Evolutionary conservation across 768 basidiomycete genomes (phyloP).

Genomic region (Tremella fuciformis): DNA sequence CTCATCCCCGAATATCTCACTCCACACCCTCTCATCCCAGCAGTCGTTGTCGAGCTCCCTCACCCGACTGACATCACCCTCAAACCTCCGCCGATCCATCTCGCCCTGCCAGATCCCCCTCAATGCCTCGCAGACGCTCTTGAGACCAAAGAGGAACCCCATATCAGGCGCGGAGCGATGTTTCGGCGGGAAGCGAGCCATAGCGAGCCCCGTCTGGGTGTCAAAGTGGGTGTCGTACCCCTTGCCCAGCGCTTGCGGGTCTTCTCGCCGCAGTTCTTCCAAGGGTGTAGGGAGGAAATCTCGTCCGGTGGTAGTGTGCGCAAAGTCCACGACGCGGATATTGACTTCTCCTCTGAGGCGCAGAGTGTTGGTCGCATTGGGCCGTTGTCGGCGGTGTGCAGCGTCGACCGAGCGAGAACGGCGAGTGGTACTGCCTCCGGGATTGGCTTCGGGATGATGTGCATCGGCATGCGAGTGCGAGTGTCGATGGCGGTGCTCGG

Average conservation of each 20-base stretch:
- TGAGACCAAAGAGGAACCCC: constrained; percentile 88
- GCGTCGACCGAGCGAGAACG: neutral
- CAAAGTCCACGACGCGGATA: constrained; percentile 96
- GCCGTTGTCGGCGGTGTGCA: neutral
- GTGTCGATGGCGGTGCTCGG: constrained; percentile 36
- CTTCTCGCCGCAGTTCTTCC: constrained; percentile 48
- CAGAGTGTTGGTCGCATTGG: constrained; percentile 29
- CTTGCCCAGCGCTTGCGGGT: constrained; percentile 58
- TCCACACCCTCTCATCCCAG: too few relatives aligned
- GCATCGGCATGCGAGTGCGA: constrained; percentile 11
- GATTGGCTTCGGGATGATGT: neutral
- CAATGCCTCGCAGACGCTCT: constrained; percentile 70
- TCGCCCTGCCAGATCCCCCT: constrained; percentile 86
- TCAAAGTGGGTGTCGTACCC: constrained; percentile 82
- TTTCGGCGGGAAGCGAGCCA: constrained; percentile 92
- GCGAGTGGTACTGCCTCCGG: neutral
- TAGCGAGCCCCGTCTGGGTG: constrained; percentile 73
- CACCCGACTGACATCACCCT: constrained; percentile 3
- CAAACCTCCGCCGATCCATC: constrained; percentile 54
- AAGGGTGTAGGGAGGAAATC: constrained; percentile 75
- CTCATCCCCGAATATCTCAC: neutral
- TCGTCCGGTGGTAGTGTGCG: constrained; percentile 91
- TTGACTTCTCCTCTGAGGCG: constrained; percentile 86
- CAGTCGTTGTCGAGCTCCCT: too few relatives aligned
- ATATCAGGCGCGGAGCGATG: constrained; percentile 84